These are phyloP conservation scores for Hypoxylon rickii DNA, from an alignment of 495 filamentous ascomycete species.

Conservation along the genomic window DNA sequence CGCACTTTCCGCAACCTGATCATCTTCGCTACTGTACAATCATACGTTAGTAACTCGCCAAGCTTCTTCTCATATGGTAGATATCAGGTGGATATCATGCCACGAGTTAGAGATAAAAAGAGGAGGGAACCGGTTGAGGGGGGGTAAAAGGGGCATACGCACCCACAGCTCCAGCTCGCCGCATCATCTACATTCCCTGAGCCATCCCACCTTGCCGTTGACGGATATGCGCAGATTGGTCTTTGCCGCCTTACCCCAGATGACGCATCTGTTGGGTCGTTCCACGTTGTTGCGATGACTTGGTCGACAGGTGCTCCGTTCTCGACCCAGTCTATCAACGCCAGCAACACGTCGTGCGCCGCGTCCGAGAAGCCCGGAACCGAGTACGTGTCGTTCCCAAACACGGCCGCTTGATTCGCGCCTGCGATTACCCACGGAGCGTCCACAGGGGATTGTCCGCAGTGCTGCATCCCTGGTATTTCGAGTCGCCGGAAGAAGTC, in stretches of 20 bases:
- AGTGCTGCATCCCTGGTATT: conserved; percentile 50
- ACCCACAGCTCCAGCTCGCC: conserved; percentile 38
- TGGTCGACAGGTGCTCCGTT: conserved; percentile 38
- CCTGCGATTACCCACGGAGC: conserved; percentile 49
- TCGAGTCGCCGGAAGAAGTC: conserved; percentile 46
- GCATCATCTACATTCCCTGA: conserved; percentile 28
- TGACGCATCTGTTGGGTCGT: conserved; percentile 30
- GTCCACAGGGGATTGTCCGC: conserved; percentile 26
- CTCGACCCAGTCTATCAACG: conserved; percentile 56
- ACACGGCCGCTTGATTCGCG: conserved; percentile 28
- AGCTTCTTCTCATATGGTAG: too few species aligned
- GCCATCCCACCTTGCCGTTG: conserved; percentile 35
- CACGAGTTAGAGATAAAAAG: too few species aligned
- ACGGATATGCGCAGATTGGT: conserved; percentile 47
- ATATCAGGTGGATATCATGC: too few species aligned
- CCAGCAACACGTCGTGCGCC: conserved; percentile 50
- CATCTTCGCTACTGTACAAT: not conserved
- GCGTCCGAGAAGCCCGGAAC: conserved; percentile 51
- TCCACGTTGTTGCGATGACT: conserved; percentile 47
- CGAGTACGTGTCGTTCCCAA: conserved; percentile 36
- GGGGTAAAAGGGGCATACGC: conserved; percentile 6
- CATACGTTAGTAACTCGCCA: conserved; percentile 2
- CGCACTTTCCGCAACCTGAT: conserved; percentile 2
- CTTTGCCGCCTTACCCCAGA: conserved; percentile 43
- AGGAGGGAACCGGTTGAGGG: not conserved